Evolutionary conservation across 495 filamentous ascomycete species (phyloP).

Genomic region (Choiromyces venosus): DNA sequence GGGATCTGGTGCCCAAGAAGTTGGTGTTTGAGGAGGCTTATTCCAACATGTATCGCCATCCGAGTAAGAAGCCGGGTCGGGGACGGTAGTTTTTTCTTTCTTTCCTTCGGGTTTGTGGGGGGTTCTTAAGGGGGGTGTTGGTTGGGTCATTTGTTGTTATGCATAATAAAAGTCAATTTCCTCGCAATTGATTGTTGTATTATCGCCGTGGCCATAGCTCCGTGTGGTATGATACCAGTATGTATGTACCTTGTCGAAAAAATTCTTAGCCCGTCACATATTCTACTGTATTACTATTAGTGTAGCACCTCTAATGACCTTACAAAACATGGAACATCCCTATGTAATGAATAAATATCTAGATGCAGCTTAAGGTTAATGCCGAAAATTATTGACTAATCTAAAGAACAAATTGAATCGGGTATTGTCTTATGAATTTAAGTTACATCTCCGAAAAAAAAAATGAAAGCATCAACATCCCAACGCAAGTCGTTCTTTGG

Average conservation of each 20-base stretch:
- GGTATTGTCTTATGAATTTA: not conserved
- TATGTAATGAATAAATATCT: not conserved
- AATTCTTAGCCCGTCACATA: not conserved
- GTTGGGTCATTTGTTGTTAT: not conserved
- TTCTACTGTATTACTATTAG: not conserved
- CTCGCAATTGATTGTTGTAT: not conserved
- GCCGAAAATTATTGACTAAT: not conserved
- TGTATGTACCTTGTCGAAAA: not conserved
- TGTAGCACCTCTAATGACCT: not conserved
- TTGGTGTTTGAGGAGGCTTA: slow-evolving; percentile 68
- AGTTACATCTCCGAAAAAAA: not conserved
- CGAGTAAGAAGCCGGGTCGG: not conserved
- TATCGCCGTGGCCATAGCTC: not conserved
- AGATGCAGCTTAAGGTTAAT: not conserved
- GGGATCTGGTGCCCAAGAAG: slow-evolving; percentile 57
- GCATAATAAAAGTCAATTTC: not conserved
- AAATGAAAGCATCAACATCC: not conserved
- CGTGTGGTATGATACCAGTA: not conserved
- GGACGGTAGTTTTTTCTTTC: not conserved
- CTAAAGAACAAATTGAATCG: not conserved
- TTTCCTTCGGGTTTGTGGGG: not conserved
- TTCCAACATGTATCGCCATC: slow-evolving; percentile 13
- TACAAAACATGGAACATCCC: not conserved
- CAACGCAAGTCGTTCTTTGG: not conserved
- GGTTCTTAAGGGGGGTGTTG: not conserved